Conservation (phyloP, 2,329 filamentous ascomycete genomes). For the Cadophora malorum region DNA sequence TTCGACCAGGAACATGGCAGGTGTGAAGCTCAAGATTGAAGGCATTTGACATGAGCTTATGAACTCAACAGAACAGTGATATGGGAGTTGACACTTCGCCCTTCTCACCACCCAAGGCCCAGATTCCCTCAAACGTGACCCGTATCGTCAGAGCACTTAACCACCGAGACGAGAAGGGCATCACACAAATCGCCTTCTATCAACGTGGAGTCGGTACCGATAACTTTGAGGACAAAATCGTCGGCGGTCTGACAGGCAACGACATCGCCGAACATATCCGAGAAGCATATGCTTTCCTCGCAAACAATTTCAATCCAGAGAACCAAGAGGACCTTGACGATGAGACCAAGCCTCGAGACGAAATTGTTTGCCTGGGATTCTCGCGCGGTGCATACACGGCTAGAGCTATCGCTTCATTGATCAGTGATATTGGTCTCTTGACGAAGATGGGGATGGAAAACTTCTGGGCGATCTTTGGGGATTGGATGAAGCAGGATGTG, state of each 20-base stretch:
- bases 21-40: conserved; percentile 14
- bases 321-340: conserved; percentile 34
- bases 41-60: not conserved
- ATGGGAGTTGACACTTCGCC: conserved; percentile 28
- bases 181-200: conserved; percentile 64
- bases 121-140: conserved; percentile 62
- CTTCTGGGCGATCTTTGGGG: conserved; percentile 52
- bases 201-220: conserved; percentile 65
- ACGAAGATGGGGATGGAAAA: conserved; percentile 50
- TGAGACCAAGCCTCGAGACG: conserved; percentile 38
- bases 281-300: conserved; percentile 55
- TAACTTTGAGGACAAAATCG: conserved; percentile 53
- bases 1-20: conserved; percentile 35
- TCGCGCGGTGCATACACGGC: conserved; percentile 51
- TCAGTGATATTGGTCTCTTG: conserved; percentile 49
- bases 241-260: conserved; percentile 60
- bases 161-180: conserved; percentile 55
- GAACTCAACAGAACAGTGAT: conserved; percentile 31
- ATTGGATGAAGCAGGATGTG: conserved; percentile 44
- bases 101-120: conserved; percentile 26
- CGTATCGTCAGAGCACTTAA: conserved; percentile 63
- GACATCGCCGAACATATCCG: conserved; percentile 58
- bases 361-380: conserved; percentile 49
- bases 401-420: conserved; percentile 46
- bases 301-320: conserved; percentile 50